Percentiles rank a stretch among this genome's conserved stretches.
Evolutionary conservation across 768 basidiomycete genomes (phyloP).

Genomic region (Aureoboletus auriporus): DNA sequence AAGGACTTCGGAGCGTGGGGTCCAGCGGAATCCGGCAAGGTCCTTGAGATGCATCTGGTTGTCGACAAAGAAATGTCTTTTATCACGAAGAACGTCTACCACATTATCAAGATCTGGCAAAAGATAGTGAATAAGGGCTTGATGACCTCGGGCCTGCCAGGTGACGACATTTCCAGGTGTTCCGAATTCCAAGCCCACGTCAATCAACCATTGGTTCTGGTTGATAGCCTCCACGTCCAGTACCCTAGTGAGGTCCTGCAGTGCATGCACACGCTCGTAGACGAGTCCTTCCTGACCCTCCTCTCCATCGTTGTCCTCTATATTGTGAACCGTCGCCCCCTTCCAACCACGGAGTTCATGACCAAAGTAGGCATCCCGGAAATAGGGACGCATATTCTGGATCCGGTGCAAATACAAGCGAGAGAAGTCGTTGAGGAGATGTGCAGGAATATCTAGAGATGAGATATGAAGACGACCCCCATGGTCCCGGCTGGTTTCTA

Average conservation of each 20-base stretch:
- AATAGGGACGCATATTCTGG: no score
- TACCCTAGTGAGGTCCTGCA: background rate
- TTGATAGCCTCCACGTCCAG: background rate
- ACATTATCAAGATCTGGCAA: background rate
- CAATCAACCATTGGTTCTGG: background rate
- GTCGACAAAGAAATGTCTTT: background rate
- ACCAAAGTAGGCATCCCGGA: conserved; percentile 6
- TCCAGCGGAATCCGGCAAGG: conserved; percentile 1
- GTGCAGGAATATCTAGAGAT: background rate
- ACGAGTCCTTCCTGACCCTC: background rate
- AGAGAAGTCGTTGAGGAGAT: background rate
- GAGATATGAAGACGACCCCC: background rate
- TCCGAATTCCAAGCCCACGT: conserved; percentile 1
- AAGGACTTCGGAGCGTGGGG: background rate
- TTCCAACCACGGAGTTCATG: conserved; percentile 13
- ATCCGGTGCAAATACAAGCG: background rate
- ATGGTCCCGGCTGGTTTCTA: background rate
- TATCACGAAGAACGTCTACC: rapidly evolving
- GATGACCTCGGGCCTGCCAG: background rate
- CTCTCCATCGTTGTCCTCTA: background rate
- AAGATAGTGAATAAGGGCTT: background rate
- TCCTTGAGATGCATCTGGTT: conserved; percentile 7
- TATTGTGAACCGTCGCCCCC: background rate
- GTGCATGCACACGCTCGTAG: background rate
- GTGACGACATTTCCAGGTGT: background rate